These are phyloP conservation scores for Carex cristatella DNA, from an alignment of 176 grass and related monocot genomes.

Conservation along the genomic window DNA sequence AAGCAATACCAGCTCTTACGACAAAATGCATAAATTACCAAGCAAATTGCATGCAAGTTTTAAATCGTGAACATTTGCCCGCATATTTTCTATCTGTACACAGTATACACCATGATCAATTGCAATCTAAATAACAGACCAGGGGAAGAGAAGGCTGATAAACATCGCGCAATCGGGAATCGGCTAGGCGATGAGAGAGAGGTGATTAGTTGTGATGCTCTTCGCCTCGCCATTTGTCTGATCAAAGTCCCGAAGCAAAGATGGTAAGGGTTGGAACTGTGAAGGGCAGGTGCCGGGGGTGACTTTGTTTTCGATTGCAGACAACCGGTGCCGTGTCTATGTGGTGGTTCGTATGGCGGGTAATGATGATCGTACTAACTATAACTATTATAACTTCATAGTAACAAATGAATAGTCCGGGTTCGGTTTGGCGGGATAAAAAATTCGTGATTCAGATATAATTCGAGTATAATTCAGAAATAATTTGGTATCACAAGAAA, in stretches of 20 bases:
- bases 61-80: neutral
- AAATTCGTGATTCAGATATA: too few species aligned
- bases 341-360: neutral
- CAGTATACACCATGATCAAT: neutral
- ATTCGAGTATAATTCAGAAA: too few species aligned
- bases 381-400: too few species aligned
- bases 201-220: neutral
- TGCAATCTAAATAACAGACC: neutral
- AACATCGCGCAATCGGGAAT: neutral
- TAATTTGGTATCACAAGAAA: too few species aligned
- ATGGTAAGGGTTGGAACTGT: neutral
- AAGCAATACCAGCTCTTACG: neutral
- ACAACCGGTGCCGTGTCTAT: neutral
- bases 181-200: neutral
- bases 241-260: neutral
- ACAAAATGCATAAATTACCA: neutral
- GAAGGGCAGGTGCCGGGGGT: neutral
- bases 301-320: neutral
- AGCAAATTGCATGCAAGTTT: neutral
- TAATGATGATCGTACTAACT: neutral
- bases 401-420: too few species aligned
- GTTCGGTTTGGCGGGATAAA: too few species aligned
- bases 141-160: conserved; percentile 6
- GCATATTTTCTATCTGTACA: neutral
- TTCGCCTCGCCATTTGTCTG: conserved; percentile 12